These are phyloP conservation scores for Kondoa subrosea DNA, from an alignment of 768 basidiomycete species.

Conservation along the genomic window DNA sequence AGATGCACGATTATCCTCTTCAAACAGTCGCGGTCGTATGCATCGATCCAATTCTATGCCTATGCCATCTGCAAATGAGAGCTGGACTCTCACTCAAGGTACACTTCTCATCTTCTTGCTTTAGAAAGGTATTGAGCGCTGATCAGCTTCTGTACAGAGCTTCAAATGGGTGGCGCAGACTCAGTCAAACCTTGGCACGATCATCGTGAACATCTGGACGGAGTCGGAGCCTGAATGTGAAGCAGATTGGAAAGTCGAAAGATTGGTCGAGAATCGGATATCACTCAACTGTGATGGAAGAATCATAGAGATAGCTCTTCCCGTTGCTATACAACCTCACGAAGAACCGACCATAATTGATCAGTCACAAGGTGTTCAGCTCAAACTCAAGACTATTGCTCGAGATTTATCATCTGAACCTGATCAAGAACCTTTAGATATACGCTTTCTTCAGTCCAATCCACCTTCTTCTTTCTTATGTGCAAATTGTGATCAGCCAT, in stretches of 20 bases:
- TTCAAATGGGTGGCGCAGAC: background rate
- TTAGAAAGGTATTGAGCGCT: background rate
- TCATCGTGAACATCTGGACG: background rate
- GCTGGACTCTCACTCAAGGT: background rate
- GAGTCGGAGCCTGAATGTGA: background rate
- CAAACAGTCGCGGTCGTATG: background rate
- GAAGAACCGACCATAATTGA: background rate
- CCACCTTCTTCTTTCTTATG: conserved; percentile 56
- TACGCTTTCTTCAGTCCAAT: conserved; percentile 44
- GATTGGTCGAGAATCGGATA: background rate
- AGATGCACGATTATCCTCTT: conserved; percentile 19
- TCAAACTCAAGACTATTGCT: background rate
- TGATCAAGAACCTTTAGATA: conserved; percentile 39
- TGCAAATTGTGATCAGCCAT: conserved; percentile 57
- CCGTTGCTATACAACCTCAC: too few relatives aligned
- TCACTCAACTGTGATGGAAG: too few relatives aligned
- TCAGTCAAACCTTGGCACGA: background rate
- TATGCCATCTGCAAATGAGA: background rate
- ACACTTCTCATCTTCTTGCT: background rate
- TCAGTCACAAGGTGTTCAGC: background rate
- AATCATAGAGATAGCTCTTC: too few relatives aligned
- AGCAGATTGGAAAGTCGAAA: background rate
- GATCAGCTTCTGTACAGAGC: background rate
- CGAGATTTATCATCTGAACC: background rate
- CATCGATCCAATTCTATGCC: background rate